These are phyloP conservation scores for Coemansia sp. DNA, from an alignment of 192 early-diverging fungal genomes.

Conservation along the genomic window DNA sequence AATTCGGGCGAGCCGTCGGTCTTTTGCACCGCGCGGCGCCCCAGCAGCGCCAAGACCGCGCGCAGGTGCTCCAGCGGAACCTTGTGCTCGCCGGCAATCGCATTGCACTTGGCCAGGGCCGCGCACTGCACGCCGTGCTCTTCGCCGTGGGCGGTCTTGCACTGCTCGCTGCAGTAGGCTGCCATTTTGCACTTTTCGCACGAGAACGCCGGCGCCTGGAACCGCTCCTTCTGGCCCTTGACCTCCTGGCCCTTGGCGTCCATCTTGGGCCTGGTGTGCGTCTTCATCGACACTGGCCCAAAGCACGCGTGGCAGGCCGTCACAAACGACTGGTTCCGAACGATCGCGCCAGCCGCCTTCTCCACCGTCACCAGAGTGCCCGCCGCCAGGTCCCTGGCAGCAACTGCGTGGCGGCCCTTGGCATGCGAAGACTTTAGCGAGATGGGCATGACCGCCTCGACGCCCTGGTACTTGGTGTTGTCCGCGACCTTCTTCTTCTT, in stretches of 20 bases:
- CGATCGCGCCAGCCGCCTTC: constrained; percentile 48
- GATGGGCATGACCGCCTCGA: constrained; percentile 34
- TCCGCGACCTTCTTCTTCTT: constrained; percentile 43
- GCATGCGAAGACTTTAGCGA: constrained; percentile 41
- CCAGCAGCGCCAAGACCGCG: constrained; percentile 37
- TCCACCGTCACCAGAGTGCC: constrained; percentile 52
- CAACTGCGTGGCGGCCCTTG: constrained; percentile 53
- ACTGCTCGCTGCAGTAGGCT: constrained; percentile 55
- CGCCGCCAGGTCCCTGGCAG: constrained; percentile 35
- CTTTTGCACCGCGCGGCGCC: constrained; percentile 21
- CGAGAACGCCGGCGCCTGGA: constrained; percentile 18
- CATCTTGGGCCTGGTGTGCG: constrained; percentile 38
- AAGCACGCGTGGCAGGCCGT: constrained; percentile 55
- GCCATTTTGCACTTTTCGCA: constrained; percentile 48
- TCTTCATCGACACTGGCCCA: constrained; percentile 27
- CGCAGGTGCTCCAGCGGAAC: constrained; percentile 37
- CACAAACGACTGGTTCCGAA: constrained; percentile 52
- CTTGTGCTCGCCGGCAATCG: constrained; percentile 18
- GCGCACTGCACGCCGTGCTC: constrained; percentile 46
- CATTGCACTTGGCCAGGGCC: constrained; percentile 34
- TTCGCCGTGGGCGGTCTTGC: constrained; percentile 30
- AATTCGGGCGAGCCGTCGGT: constrained; percentile 7
- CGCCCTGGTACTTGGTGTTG: constrained; percentile 42
- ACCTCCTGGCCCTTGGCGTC: constrained; percentile 34
- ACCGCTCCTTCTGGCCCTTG: constrained; percentile 20